Evolutionary conservation across 345 rosid species (phyloP), one percentile per base, ranked within the genome.

Genomic region (Abelmoschus esculentus): DNA sequence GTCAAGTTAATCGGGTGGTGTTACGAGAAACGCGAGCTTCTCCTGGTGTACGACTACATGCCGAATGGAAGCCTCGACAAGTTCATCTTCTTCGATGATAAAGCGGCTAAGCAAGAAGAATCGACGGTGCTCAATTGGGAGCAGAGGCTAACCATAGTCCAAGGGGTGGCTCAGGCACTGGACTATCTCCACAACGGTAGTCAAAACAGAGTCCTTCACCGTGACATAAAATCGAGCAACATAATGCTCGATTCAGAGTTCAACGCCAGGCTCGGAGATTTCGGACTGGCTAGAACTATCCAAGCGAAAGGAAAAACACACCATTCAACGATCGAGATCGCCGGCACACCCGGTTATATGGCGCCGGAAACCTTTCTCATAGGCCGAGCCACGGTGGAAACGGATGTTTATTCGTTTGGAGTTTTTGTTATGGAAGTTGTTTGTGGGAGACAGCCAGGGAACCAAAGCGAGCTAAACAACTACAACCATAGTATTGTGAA

Each of bases 1-100:
- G 98, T 92, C 40, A 90, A 83, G 76, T 70, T 90, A 71, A 80
- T 88, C 29, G 96, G 96, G 12, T 90, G 96, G 96, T 90, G 90
- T 75, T 83, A 92, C 12, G 84, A 90, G 73, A 80, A 66, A 11
- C 66, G 61, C 0, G 86, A 88, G 64, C 78, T 72, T 73, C 91
- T 92, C 29, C 80, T 92, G 0, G 87, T 88, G 7, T 92, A 89
- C 60, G 96, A 92, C 74, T 87, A 70, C 75, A 75, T 92, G 86
- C 87, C 87, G 0, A 83, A 89, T 1, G 88, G 91, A 32, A 86
- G 93, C 80, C 81, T 93, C 2, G 98, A 93, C 46, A 83, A 72
- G 36, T 83, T 69, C 61, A 75, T 93, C 49, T 87, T 79, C 76
- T 2, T 32, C 3, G 61, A 72, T 4, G 82, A 70, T 36, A 80